phyloP scores from a whole-genome alignment of 192 early-diverging fungal genomes.

The Spizellomyces sp. region DNA sequence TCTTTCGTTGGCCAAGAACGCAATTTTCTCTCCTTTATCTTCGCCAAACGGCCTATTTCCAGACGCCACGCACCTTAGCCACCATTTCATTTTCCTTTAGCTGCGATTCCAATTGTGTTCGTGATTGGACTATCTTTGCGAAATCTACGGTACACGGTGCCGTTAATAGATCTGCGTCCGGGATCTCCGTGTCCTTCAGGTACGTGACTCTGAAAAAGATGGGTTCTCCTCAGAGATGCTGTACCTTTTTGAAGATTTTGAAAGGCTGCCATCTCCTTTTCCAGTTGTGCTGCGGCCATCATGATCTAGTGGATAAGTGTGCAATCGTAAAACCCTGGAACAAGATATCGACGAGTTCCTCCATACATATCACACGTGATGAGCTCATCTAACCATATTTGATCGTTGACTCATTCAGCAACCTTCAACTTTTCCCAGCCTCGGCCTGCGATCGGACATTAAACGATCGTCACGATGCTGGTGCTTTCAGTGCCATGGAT shows the following conservation, averaged over 20 bases:
- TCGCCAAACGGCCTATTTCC: too few species aligned
- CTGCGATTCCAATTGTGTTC: slow-evolving; percentile 91
- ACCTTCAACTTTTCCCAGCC: too few species aligned
- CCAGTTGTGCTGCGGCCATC: slow-evolving; percentile 53
- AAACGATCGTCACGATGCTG: slow-evolving; percentile 4
- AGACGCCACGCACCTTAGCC: slow-evolving; percentile 57
- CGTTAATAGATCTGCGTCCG: not conserved
- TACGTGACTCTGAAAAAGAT: not conserved
- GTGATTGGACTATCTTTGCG: slow-evolving; percentile 68
- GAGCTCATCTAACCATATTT: too few species aligned
- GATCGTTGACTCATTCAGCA: too few species aligned
- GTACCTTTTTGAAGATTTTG: slow-evolving; percentile 73
- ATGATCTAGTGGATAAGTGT: not conserved
- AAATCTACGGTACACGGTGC: slow-evolving; percentile 58
- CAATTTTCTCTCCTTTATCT: too few species aligned
- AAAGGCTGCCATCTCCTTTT: slow-evolving; percentile 71
- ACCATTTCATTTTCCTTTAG: slow-evolving; percentile 95
- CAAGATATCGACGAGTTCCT: too few species aligned
- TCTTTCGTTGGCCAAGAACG: too few species aligned
- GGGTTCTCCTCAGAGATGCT: not conserved
- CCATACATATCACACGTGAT: too few species aligned
- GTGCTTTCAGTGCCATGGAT: slow-evolving; percentile 53
- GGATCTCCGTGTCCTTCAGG: too few species aligned
- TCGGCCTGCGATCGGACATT: too few species aligned
- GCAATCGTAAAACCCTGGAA: too few species aligned